These are phyloP conservation scores for Malania oleifera DNA, from an alignment of 164 flowering plant genomes.

Conservation along the genomic window DNA sequence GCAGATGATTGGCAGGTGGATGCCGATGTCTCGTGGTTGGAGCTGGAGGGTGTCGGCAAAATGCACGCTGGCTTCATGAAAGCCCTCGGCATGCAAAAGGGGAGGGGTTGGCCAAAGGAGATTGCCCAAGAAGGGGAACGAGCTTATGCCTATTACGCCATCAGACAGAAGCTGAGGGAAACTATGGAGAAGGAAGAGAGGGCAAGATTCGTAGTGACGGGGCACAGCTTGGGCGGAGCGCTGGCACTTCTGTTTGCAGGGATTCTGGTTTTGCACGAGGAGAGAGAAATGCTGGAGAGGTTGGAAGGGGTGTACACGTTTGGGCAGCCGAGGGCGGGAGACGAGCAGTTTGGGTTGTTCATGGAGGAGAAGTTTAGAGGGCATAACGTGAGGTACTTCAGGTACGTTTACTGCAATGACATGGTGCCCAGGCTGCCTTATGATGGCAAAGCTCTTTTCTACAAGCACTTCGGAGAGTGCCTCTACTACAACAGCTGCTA, in stretches of 20 bases:
- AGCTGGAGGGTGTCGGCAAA: conserved; percentile 38
- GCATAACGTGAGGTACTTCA: conserved; percentile 41
- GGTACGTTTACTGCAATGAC: conserved; percentile 74
- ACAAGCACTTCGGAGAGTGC: conserved; percentile 71
- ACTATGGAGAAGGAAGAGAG: conserved; percentile 25
- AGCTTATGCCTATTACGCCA: conserved; percentile 52
- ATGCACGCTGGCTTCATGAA: conserved; percentile 59
- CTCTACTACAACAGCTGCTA: conserved; percentile 62
- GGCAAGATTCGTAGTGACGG: conserved; percentile 61
- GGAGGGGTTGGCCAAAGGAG: conserved; percentile 55
- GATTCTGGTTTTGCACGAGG: conserved; percentile 47
- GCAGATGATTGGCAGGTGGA: conserved; percentile 59
- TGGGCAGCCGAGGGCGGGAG: conserved; percentile 89
- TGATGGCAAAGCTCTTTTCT: conserved; percentile 48
- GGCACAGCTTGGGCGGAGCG: conserved; percentile 90
- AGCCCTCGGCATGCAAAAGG: conserved; percentile 56
- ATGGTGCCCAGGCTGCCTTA: conserved; percentile 76
- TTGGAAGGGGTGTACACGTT: conserved; percentile 75
- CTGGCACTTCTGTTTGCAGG: conserved; percentile 59
- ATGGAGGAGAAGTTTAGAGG: conserved; percentile 38
- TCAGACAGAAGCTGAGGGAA: conserved; percentile 44
- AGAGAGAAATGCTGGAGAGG: conserved; percentile 45
- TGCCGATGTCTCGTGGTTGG: conserved; percentile 58
- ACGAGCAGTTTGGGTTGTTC: conserved; percentile 45
- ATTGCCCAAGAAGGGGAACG: conserved; percentile 9